Base-by-base conservation (phyloP, 2,329 filamentous ascomycete genomes). In the Ophiocordyceps camponoti-leonardi region DNA sequence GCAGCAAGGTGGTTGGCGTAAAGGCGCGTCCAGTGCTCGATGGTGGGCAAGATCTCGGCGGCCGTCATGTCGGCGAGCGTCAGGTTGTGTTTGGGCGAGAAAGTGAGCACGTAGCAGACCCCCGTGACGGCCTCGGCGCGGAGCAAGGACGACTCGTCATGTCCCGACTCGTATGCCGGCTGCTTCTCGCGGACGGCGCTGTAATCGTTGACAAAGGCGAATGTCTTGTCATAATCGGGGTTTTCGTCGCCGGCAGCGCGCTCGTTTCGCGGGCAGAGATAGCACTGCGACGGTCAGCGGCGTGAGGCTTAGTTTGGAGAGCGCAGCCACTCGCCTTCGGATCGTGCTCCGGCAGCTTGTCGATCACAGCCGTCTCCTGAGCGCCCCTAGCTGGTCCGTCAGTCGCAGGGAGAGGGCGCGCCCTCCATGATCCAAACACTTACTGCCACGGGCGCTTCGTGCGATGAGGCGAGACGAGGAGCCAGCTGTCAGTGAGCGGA, bases 361-460 rank as follows among this genome's bases (percentile, higher is more conserved):
- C 79, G 53, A 75, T 75, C n/a, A 75, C 74, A 2, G 82, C 76
- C 11, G 69, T 72, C 62, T 92, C 85, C 61, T 92, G 79, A 52
- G 84, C 79, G 49, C 85, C 85, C 70, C 84, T 88, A 48, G 5
- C n/a, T 26, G 48, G 13, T 43, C 18, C 26, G 39, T 46, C 6
- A 50, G 33, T 22, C 13, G 14, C 19, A 35, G 11, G 3, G 12
- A 20, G 19, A 16, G 16, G 16, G 23, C n/a, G n/a, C 12, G 18
- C 6, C 7, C n/a, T 7, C 42, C 8, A n/a, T 14, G 19, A 18
- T 6, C 13, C 11, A 13, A 7, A 11, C 26, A 45, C 44, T 75
- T 70, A 94, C 86, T 95, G 92, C 92, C 92, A 98, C 57, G 92
- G 92, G 52, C 92, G 77, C 75, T 96, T 96, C 45, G 88, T 96